Evolutionary conservation across 805 yeast genomes (phyloP), one percentile per base, ranked within the genome.

Genomic region (Novakomyces olei): DNA sequence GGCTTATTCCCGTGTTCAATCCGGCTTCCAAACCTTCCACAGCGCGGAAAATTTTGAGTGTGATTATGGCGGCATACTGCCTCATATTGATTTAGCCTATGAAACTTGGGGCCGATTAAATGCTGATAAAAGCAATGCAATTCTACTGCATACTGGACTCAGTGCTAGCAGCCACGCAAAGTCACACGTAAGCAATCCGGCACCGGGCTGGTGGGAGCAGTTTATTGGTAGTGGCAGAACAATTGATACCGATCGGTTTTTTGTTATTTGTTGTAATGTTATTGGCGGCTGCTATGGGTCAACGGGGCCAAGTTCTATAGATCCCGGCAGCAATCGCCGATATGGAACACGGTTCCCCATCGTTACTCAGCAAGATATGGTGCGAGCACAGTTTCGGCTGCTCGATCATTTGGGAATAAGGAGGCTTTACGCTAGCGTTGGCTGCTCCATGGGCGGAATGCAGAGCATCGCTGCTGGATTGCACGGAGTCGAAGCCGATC

Each of bases 381-480:
- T 78, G 2, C 58, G 93, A 34, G 92, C 91, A 0, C 95, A 83
- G 54, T 63, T 77, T 36, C 60, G 75, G 33, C 54, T 83, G 27
- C 58, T 83, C 14, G 64, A 70, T 29, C 68, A 64, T 29, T 67
- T 81, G 36, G 71, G 72, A 1, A 73, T 75, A 19, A 30, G 44
- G 1, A 73, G 67, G 47, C 53, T 83, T 17, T 67, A 69, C 50
- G 92, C 92, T 2, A 66, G 79, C 1, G 69, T 83, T 5, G 95
- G 95, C 4, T 72, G 92, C 2, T 78, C 92, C 0, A 78, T 83
- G 91, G 95, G 95, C n/a, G 95, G 94, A n/a, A 80, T 83, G 94
- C 94, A 81, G 55, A 72, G 85, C 5, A 60, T 83, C 35, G 92
- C 94, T 0, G 78, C 70, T 50, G 92, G 80, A 1, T 64, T 69